A percentile compares a stretch with the other conserved stretches of the same genome.
Conservation (phyloP, 2,329 filamentous ascomycete genomes). For the Aspergillus brunneoviolaceus region DNA sequence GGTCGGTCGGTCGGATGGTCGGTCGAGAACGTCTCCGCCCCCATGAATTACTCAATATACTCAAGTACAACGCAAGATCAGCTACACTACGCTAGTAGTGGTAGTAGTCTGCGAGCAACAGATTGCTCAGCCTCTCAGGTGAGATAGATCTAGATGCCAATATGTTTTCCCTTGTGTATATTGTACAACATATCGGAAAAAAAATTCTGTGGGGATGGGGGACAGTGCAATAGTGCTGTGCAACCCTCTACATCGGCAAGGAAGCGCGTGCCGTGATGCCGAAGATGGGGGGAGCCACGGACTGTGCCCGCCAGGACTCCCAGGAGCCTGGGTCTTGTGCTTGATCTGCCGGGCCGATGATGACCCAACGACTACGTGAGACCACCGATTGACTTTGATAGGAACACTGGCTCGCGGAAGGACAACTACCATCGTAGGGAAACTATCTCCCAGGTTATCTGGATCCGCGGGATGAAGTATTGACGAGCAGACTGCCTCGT, state of each 20-base stretch:
- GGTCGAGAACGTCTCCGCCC: conserved; percentile 5
- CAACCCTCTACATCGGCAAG: conserved; percentile 2
- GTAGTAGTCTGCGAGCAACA: too few relatives aligned
- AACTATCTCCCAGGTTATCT: neutral
- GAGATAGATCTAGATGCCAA: too few relatives aligned
- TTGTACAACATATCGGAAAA: too few relatives aligned
- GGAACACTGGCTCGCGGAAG: neutral
- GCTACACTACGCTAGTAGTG: neutral
- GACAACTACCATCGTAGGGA: neutral
- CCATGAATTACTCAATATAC: neutral
- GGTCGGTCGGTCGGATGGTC: neutral
- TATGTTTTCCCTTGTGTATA: too few relatives aligned
- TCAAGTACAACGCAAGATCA: neutral
- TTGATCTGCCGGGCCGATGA: conserved; percentile 19
- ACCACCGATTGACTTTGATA: neutral
- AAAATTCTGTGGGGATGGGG: neutral
- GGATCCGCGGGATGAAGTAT: neutral
- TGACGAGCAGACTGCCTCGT: neutral
- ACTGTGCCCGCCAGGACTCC: too few relatives aligned
- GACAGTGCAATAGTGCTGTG: neutral
- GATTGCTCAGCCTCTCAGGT: too few relatives aligned
- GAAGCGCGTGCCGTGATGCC: conserved; percentile 11
- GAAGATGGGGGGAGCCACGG: neutral
- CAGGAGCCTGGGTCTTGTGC: neutral
- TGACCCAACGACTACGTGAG: conserved; percentile 10